phyloP scores from a whole-genome alignment of 163 green algal genomes.

The Picocystis sp. region DNA sequence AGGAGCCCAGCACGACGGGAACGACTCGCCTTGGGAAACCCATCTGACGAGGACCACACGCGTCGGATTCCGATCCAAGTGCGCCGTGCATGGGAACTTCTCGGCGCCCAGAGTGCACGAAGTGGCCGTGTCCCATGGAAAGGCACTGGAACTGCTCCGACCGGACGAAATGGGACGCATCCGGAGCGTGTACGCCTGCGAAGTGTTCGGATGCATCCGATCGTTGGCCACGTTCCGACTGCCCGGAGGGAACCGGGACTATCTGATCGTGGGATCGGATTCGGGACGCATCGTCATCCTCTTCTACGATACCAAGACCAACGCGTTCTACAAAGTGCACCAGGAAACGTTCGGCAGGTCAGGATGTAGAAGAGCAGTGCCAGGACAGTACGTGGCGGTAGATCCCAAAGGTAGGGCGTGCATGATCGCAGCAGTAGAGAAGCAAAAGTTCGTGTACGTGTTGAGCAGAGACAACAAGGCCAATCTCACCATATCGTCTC shows the following conservation, averaged over 20 bases:
- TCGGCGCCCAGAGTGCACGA: slow-evolving; percentile 82
- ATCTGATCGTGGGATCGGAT: slow-evolving; percentile 81
- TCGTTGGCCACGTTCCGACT: slow-evolving; percentile 73
- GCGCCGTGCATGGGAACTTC: slow-evolving; percentile 90
- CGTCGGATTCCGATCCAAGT: slow-evolving; percentile 27
- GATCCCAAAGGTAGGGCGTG: slow-evolving; percentile 30
- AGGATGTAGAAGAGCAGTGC: slow-evolving; percentile 83
- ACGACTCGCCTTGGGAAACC: neutral
- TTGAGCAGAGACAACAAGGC: slow-evolving; percentile 87
- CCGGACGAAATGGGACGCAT: slow-evolving; percentile 35
- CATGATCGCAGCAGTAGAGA: slow-evolving; percentile 84
- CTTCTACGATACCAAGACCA: slow-evolving; percentile 73
- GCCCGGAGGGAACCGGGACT: slow-evolving; percentile 38
- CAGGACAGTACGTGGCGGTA: slow-evolving; percentile 41
- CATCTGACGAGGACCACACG: neutral
- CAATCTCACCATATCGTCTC: slow-evolving; percentile 89
- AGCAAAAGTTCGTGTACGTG: slow-evolving; percentile 98
- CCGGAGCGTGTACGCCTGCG: slow-evolving; percentile 17
- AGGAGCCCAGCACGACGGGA: neutral
- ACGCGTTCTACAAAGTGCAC: slow-evolving; percentile 69
- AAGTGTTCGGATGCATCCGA: slow-evolving; percentile 85
- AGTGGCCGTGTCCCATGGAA: slow-evolving; percentile 72
- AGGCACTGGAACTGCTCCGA: slow-evolving; percentile 83
- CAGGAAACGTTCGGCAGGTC: slow-evolving; percentile 94
- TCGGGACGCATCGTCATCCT: slow-evolving; percentile 90